A percentile compares a stretch with the other conserved stretches of the same genome.
These are phyloP conservation scores for Chondrostereum purpureum DNA, from an alignment of 1,284 basidiomycete genomes.

Conservation along the genomic window DNA sequence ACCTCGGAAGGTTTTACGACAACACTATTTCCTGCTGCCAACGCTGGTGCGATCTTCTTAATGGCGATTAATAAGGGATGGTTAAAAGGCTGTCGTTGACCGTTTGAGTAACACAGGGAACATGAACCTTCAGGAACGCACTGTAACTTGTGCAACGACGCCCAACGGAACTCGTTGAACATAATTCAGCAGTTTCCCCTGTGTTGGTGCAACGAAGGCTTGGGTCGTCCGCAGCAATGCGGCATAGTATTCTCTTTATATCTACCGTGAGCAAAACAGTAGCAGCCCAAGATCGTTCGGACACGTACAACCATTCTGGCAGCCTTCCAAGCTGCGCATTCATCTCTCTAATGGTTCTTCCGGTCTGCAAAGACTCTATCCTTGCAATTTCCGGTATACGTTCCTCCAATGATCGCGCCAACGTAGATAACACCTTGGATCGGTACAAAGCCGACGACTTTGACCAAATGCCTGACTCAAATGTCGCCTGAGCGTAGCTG, in stretches of 20 bases:
- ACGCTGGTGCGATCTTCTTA: constrained; percentile 80
- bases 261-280: constrained; percentile 4
- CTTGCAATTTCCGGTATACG: constrained; percentile 52
- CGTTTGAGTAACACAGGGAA: not conserved
- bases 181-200: constrained; percentile 72
- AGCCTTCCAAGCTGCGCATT: constrained; percentile 64
- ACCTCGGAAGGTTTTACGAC: constrained; percentile 81
- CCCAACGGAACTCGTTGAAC: constrained; percentile 74
- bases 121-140: constrained; percentile 23
- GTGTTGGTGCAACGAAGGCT: constrained; percentile 68
- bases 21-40: constrained; percentile 79
- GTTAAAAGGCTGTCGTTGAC: constrained; percentile 61
- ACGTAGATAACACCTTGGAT: constrained; percentile 55
- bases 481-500: constrained; percentile 46
- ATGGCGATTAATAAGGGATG: constrained; percentile 77
- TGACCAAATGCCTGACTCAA: constrained; percentile 67
- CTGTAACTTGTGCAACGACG: constrained; percentile 80
- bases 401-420: constrained; percentile 56
- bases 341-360: constrained; percentile 74
- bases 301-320: constrained; percentile 74
- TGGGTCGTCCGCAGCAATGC: constrained; percentile 65
- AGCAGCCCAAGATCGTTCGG: constrained; percentile 1
- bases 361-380: constrained; percentile 72
- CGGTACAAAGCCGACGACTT: constrained; percentile 48
- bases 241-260: constrained; percentile 64